phyloP scores from a whole-genome alignment of 495 filamentous ascomycete genomes.

The Paragyromitra xinjiangensis region DNA sequence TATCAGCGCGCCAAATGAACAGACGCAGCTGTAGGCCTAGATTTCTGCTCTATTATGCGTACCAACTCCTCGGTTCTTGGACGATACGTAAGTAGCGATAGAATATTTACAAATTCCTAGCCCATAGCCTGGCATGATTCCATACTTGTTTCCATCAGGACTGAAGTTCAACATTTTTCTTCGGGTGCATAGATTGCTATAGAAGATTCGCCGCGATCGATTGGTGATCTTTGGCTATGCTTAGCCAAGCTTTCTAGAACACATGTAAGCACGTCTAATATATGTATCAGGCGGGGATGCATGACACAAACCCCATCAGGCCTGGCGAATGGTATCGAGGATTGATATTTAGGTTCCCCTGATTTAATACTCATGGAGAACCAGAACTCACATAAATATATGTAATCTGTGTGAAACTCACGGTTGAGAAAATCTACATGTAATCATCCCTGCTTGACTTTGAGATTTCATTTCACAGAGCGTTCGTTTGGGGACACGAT shows the following conservation, averaged over 20 bases:
- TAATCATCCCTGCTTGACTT: neutral
- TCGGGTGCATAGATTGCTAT: constrained; percentile 1
- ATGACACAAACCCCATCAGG: constrained; percentile 12
- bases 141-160: neutral
- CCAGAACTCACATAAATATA: neutral
- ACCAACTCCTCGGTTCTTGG: constrained; percentile 4
- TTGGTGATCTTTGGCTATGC: constrained; percentile 19
- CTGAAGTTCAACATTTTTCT: constrained; percentile 12
- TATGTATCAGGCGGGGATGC: constrained; percentile 17
- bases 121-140: neutral
- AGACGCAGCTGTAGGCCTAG: constrained; percentile 24
- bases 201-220: neutral
- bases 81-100: constrained; percentile 15
- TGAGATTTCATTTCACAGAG: neutral
- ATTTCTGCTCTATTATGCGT: constrained; percentile 5
- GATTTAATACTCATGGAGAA: neutral
- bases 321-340: neutral
- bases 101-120: constrained; percentile 1
- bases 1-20: constrained; percentile 38
- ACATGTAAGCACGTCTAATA: constrained; percentile 21
- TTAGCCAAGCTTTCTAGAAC: constrained; percentile 3
- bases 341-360: neutral
- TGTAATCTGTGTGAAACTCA: neutral
- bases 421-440: neutral
- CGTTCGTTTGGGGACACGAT: neutral